Evolutionary conservation across 441 rosid species (phyloP).

Genomic region (Jatropha podagrica): DNA sequence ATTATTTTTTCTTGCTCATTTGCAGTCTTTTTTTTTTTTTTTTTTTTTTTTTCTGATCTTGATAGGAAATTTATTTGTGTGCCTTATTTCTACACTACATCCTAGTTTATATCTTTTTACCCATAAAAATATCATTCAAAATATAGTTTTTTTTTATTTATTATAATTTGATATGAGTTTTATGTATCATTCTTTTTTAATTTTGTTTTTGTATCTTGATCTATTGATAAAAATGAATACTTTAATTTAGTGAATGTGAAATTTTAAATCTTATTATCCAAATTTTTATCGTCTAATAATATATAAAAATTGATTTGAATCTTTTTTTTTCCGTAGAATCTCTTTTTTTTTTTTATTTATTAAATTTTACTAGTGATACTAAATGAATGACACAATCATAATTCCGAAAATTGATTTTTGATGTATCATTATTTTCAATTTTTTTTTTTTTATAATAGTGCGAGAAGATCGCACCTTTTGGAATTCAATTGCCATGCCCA

Average conservation of each 20-base stretch:
- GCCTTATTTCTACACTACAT: neutral
- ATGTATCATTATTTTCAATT: neutral
- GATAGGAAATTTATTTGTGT: neutral
- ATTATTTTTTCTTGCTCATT: neutral
- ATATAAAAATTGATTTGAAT: neutral
- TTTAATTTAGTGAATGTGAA: too few species aligned
- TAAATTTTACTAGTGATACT: neutral
- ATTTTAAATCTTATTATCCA: neutral
- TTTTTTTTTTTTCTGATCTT: neutral
- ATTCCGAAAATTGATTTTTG: neutral
- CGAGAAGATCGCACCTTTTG: neutral
- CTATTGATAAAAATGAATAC: too few species aligned
- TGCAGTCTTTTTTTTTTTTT: neutral
- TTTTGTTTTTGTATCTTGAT: too few species aligned
- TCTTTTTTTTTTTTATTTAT: neutral
- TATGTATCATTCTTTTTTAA: too few species aligned
- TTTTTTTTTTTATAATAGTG: neutral
- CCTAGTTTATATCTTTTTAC: neutral
- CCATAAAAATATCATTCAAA: neutral
- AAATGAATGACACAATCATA: neutral
- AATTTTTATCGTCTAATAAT: neutral
- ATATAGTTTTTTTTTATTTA: too few species aligned
- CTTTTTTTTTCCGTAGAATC: neutral
- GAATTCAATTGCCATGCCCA: too few species aligned
- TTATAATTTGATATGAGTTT: too few species aligned